phyloP scores from a whole-genome alignment of 768 basidiomycete species.

The Boletus reticulatus region DNA sequence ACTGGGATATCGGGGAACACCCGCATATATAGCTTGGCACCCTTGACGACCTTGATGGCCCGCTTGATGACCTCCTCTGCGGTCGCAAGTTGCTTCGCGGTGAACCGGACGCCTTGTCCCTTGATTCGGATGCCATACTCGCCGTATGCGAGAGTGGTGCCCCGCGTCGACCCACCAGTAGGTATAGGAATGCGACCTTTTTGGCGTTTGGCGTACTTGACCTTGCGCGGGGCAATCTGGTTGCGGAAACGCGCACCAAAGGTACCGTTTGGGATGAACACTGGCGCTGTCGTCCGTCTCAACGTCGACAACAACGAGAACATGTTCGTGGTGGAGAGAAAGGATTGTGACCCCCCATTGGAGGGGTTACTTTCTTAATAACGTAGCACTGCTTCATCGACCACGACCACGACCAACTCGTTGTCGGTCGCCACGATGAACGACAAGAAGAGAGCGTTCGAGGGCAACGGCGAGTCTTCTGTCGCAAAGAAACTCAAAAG shows the following conservation, averaged over 20 bases:
- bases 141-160: constrained; percentile 88
- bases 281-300: constrained; percentile 7
- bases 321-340: constrained; percentile 8
- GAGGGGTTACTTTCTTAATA: constrained; percentile 13
- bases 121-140: constrained; percentile 92
- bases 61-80: constrained; percentile 87
- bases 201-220: constrained; percentile 85
- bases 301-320: constrained; percentile 21
- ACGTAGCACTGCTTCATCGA: not conserved
- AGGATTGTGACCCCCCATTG: constrained; percentile 15
- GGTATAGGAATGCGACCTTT: constrained; percentile 88
- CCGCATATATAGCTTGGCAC: constrained; percentile 79
- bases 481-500: constrained; percentile 65
- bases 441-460: constrained; percentile 63
- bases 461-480: constrained; percentile 48
- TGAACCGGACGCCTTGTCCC: constrained; percentile 74
- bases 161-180: constrained; percentile 87
- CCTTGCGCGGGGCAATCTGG: constrained; percentile 78
- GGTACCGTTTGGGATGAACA: constrained; percentile 9
- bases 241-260: constrained; percentile 39
- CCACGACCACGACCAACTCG: constrained; percentile 1
- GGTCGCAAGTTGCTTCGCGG: constrained; percentile 85
- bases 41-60: constrained; percentile 88
- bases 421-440: constrained; percentile 43
- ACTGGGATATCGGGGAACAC: constrained; percentile 98